phyloP scores from a whole-genome alignment of 805 yeast genomes.

The Monosporozyma servazzii region DNA sequence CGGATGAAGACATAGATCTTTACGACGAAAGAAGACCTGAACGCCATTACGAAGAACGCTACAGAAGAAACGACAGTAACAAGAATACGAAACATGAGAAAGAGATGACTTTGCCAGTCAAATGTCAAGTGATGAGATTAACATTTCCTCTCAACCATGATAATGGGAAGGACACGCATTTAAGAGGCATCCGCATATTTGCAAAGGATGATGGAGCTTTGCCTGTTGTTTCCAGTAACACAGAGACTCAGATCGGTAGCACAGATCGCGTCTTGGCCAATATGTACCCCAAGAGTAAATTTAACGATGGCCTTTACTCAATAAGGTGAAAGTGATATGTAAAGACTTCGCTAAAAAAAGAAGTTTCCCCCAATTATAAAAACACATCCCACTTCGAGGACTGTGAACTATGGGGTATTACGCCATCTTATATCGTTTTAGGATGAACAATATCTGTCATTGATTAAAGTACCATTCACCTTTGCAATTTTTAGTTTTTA shows the following conservation, averaged over 20 bases:
- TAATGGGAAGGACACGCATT: conserved; percentile 91
- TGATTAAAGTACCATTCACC: background rate
- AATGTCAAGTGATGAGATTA: conserved; percentile 24
- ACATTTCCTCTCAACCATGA: conserved; percentile 56
- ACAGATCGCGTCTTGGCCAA: background rate
- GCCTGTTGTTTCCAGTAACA: background rate
- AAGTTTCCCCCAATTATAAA: too few relatives aligned
- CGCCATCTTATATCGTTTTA: background rate
- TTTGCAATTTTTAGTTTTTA: background rate
- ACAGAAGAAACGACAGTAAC: background rate
- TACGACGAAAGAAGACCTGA: background rate
- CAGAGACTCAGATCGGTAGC: background rate
- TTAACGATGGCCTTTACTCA: background rate
- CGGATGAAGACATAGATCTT: background rate
- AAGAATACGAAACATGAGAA: conserved; percentile 14
- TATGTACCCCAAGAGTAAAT: background rate
- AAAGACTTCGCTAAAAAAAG: too few relatives aligned
- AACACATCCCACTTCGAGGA: background rate
- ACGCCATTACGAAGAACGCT: background rate
- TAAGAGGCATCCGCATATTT: conserved; percentile 52
- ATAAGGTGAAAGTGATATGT: background rate
- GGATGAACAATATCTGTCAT: background rate
- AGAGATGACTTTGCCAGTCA: conserved; percentile 15
- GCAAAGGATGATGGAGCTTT: conserved; percentile 2
- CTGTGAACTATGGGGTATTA: too few relatives aligned